Percentiles rank a stretch among this genome's conserved stretches.
Conservation (phyloP, 345 rosid genomes). For the Eucalyptus viminalis region DNA sequence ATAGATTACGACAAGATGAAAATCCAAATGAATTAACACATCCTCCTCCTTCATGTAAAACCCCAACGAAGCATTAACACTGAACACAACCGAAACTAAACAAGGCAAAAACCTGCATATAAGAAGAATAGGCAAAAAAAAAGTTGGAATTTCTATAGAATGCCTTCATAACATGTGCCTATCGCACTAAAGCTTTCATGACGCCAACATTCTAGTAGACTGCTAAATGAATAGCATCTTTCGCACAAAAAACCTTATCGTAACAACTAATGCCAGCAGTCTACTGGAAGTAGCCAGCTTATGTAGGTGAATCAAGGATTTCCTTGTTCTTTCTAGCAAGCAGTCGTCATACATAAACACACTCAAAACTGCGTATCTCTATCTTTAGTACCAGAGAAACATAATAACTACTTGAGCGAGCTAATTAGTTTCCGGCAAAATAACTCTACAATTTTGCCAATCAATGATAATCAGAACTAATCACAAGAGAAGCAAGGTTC, state of each 20-base stretch:
- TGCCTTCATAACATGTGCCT: background rate
- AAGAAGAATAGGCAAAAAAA: background rate
- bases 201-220: background rate
- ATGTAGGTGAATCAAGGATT: background rate
- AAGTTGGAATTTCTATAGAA: background rate
- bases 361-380: background rate
- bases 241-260: background rate
- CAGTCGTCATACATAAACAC: background rate
- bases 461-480: background rate
- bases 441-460: background rate
- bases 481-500: background rate
- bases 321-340: background rate
- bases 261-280: background rate
- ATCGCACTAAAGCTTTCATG: background rate
- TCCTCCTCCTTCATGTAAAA: background rate
- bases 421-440: background rate
- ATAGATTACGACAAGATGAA: background rate
- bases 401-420: background rate
- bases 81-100: background rate
- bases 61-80: background rate
- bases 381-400: background rate
- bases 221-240: background rate
- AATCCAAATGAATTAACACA: background rate
- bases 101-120: background rate
- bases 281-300: background rate